Conservation (phyloP, 495 filamentous ascomycete genomes). For the Penicillium fimorum region DNA sequence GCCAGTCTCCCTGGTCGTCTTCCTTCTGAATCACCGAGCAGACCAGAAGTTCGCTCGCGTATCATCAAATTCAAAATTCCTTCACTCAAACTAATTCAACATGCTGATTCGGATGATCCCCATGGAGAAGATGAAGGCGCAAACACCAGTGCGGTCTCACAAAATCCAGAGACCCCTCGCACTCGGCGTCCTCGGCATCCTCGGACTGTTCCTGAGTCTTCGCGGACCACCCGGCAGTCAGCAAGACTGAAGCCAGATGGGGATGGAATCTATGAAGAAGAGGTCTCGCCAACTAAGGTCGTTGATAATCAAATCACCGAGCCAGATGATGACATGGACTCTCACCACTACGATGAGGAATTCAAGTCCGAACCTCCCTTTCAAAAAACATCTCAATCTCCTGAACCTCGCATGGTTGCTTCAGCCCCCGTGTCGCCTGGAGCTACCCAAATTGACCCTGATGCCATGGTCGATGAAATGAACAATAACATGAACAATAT, state of each 20-base stretch:
- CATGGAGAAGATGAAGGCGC: constrained; percentile 1
- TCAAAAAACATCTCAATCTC: constrained; percentile 7
- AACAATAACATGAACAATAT: background rate
- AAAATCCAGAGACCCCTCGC: constrained; percentile 24
- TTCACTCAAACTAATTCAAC: constrained; percentile 4
- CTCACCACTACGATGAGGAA: constrained; percentile 11
- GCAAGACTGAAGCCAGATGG: constrained; percentile 32
- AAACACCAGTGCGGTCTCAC: constrained; percentile 1
- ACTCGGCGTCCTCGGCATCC: constrained; percentile 21
- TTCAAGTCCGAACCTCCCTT: constrained; percentile 6
- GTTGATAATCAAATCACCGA: constrained; percentile 12
- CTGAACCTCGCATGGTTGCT: constrained; percentile 7
- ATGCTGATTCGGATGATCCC: background rate
- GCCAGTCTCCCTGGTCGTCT: constrained; percentile 11
- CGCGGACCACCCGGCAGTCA: constrained; percentile 40
- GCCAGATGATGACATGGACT: constrained; percentile 11
- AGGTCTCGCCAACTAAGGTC: constrained; percentile 22
- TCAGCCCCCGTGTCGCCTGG: constrained; percentile 6
- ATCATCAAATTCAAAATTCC: constrained; percentile 24
- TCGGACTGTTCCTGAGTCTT: constrained; percentile 36
- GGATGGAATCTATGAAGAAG: constrained; percentile 19
- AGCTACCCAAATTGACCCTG: background rate
- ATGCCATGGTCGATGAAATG: background rate
- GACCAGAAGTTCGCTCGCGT: constrained; percentile 15
- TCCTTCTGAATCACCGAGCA: constrained; percentile 4